Conservation (phyloP, 73 alveolate species). For the Effrenium voratum region DNA sequence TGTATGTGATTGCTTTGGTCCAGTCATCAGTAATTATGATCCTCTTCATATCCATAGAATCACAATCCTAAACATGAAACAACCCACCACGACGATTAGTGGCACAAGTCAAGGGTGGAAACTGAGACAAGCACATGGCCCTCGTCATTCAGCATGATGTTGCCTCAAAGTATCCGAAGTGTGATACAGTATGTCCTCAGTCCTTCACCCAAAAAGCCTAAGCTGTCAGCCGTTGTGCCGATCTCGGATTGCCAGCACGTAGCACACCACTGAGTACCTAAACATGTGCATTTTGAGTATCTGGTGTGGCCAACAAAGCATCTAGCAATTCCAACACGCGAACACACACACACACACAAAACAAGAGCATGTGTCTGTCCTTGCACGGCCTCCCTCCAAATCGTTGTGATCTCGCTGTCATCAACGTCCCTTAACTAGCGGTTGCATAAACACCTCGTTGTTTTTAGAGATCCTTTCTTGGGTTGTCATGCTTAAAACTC, state of each 20-base stretch:
- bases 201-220: neutral
- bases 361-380: too few relatives aligned
- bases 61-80: neutral
- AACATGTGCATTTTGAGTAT: too few relatives aligned
- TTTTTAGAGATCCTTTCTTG: too few relatives aligned
- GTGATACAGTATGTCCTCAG: neutral
- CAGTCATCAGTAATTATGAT: neutral
- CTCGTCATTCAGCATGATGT: constrained; percentile 88
- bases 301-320: too few relatives aligned
- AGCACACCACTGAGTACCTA: constrained; percentile 93
- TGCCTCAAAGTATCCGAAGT: neutral
- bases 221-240: constrained; percentile 61
- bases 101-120: neutral
- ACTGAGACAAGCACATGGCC: constrained; percentile 44
- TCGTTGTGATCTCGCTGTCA: too few relatives aligned
- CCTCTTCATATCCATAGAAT: neutral
- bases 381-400: too few relatives aligned
- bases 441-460: too few relatives aligned
- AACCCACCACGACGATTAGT: neutral
- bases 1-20: neutral
- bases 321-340: too few relatives aligned
- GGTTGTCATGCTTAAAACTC: too few relatives aligned
- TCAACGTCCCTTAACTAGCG: too few relatives aligned
- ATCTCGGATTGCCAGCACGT: constrained; percentile 89
- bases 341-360: too few relatives aligned